Evolutionary conservation across 2,329 filamentous ascomycete genomes (phyloP).

Genomic region (Fusarium ambrosium): DNA sequence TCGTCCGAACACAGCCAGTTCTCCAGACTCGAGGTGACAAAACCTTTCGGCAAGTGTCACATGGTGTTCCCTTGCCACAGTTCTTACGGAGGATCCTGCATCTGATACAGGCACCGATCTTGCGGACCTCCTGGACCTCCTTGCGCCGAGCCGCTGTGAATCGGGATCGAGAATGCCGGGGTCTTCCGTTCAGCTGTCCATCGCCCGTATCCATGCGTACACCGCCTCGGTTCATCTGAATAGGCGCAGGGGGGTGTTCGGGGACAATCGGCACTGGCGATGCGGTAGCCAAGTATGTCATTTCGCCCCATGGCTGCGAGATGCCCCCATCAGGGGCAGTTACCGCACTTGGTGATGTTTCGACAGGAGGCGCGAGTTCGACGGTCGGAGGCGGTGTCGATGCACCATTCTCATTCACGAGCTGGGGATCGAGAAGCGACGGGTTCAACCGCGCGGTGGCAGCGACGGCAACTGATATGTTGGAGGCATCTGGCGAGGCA

Average conservation of each 20-base stretch:
- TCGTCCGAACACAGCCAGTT: constrained; percentile 72
- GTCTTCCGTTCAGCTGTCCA: constrained; percentile 59
- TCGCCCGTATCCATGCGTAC: constrained; percentile 66
- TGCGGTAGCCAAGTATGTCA: constrained; percentile 61
- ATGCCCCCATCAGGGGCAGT: constrained; percentile 41
- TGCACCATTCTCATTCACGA: constrained; percentile 52
- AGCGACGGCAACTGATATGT: constrained; percentile 68
- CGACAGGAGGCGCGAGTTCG: constrained; percentile 38
- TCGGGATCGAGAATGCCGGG: constrained; percentile 67
- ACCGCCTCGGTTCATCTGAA: constrained; percentile 59
- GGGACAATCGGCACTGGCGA: constrained; percentile 50
- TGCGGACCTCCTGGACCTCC: constrained; percentile 75
- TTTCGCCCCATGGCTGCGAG: constrained; percentile 66
- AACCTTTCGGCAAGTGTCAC: constrained; percentile 74
- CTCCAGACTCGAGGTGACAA: constrained; percentile 75
- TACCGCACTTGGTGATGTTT: constrained; percentile 41
- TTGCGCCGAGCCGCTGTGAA: constrained; percentile 71
- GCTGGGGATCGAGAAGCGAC: constrained; percentile 67
- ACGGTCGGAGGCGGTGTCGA: constrained; percentile 49
- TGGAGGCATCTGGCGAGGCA: constrained; percentile 59
- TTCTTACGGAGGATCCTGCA: constrained; percentile 76
- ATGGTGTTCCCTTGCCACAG: constrained; percentile 74
- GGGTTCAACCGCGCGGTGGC: constrained; percentile 69
- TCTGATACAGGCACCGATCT: constrained; percentile 74
- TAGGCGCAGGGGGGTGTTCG: constrained; percentile 50